Base-by-base conservation (phyloP, 441 rosid species). In the Erysimum pusillum region DNA sequence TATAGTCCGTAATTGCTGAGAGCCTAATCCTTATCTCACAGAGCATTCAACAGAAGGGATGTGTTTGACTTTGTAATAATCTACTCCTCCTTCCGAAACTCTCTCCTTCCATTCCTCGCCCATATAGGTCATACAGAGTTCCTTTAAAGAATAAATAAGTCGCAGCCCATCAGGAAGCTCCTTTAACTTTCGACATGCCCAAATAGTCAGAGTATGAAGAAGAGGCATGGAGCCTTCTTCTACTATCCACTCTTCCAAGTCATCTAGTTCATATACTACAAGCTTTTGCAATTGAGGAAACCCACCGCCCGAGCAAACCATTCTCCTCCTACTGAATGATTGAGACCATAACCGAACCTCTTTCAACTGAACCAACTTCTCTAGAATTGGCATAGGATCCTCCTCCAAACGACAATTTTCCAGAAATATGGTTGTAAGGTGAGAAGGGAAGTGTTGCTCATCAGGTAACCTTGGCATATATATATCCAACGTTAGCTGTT, bases 21-120 rank as follows among this genome's bases (percentile, higher is more conserved):
- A 52, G 57, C 7, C n/a, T 52, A 6, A 53, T 7, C 20, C 22
- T 25, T 25, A 25, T 25, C 1, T 7, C 2, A 4, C 7, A 0
- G 6, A 0, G 7, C 36, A 9, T 34, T 0, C 1, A 38, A 39
- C 11, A 6, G n/a, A 18, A 52, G 83, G 83, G 0, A 78, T 80
- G 64, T 80, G 85, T 20, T 64, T 52, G 17, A 79, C 67, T 78
- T 79, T 82, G 66, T 69, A 71, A 46, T 56, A 71, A 22, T 79
- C 80, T 66, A 61, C 70, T 66, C 83, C 79, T 44, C 44, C 78
- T 38, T 53, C 49, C 0, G 4, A 63, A 11, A 78, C 45, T 69
- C 14, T 62, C 62, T 14, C 32, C 13, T n/a, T 59, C 17, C 34
- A 8, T 59, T 20, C 5, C n/a, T 7, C 2, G 12, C 0, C 0